Base-by-base conservation (phyloP, 371 early-diverging fungal genomes). In the Cokeromyces recurvatus region DNA sequence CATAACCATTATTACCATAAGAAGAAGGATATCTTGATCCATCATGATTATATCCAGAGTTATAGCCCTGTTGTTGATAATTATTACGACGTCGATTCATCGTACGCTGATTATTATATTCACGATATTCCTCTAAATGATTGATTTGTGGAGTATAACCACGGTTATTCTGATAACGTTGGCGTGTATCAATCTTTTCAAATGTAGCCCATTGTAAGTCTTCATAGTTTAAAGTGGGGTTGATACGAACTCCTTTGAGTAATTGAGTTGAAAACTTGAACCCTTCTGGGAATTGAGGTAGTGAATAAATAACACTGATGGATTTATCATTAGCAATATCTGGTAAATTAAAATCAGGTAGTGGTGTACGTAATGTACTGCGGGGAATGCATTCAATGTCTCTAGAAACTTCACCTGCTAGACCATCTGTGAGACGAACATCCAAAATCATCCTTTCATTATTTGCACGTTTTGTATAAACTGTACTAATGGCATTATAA, bases 351-450 rank as follows among this genome's bases (percentile, higher is more conserved):
- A 76, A 72, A 22, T 76, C 75, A 0, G 62, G 66, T 10, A 90
- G 51, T 23, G 91, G 93, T 2, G 84, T 84, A 20, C 72, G 69
- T 36, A 84, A 77, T 0, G 85, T 87, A 45, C 78, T 78, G 12
- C 86, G 77, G 20, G 93, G 93, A 45, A 89, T 68, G 58, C 75
- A 83, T 12, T 79, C 67, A 0, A 81, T 72, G 49, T 91, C 90
- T 21, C 78, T 69, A 14, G 78, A 65, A 4, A 84, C 77, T 15
- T 58, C 51, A 16, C 93, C 93, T 21, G 81, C 66, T 36, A 90
- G 62, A 4, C 80, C 71, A 32, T 74, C 76, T 29, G 79, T 78
- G 25, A 71, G 48, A 37, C 66, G 65, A 23, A 82, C 68, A 58
- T 88, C 81, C 31, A 90, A 45, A 8, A 59, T 52, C 19, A 85